Evolutionary conservation across 2,329 filamentous ascomycete species (phyloP).

Genomic region (Aquanectria penicillioides): DNA sequence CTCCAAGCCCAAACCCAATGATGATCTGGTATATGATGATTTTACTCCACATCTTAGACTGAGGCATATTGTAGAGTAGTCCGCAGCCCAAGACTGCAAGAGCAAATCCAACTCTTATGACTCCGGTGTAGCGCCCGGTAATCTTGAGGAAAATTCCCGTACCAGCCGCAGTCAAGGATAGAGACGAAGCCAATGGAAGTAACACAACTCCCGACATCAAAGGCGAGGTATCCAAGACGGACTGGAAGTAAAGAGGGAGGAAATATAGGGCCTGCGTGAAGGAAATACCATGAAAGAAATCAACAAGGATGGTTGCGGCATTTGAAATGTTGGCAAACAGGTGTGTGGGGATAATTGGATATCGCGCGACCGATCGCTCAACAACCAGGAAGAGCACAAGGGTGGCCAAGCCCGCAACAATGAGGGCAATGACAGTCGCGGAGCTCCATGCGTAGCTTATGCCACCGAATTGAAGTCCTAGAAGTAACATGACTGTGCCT

Average conservation of each 20-base stretch:
- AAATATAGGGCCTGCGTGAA: neutral
- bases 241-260: slow-evolving; percentile 1
- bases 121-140: neutral
- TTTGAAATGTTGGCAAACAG: neutral
- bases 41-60: neutral
- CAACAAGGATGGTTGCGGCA: neutral
- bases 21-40: neutral
- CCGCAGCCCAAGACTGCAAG: neutral
- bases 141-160: neutral
- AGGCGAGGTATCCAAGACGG: neutral
- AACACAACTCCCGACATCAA: neutral
- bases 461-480: slow-evolving; percentile 3
- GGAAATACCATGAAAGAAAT: slow-evolving; percentile 1
- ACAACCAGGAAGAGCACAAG: neutral
- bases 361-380: neutral
- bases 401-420: neutral
- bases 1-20: neutral
- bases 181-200: neutral
- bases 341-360: neutral
- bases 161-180: neutral
- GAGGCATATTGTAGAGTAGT: neutral
- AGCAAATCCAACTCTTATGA: neutral
- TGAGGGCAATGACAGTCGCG: neutral
- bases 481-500: slow-evolving; percentile 2
- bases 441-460: neutral